Evolutionary conservation across 2,329 filamentous ascomycete species (phyloP).

Genomic region (Aspergillus sp.): DNA sequence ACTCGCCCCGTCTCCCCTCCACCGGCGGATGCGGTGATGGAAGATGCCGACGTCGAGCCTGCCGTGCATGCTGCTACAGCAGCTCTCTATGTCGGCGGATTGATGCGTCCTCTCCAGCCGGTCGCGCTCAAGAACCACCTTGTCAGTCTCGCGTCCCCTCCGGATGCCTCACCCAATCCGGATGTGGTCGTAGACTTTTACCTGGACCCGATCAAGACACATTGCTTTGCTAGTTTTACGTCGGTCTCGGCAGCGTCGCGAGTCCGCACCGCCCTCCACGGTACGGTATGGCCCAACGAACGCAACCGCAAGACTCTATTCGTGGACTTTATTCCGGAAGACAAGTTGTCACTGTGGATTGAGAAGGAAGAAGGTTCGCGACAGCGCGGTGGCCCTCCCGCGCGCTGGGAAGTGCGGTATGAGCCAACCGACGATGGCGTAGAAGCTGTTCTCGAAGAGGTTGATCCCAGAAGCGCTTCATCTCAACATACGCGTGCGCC

Average conservation of each 20-base stretch:
- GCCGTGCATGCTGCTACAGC: slow-evolving; percentile 71
- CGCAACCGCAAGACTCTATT: slow-evolving; percentile 79
- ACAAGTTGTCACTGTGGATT: slow-evolving; percentile 74
- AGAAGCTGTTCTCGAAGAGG: slow-evolving; percentile 59
- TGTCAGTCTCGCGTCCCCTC: slow-evolving; percentile 65
- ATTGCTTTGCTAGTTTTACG: slow-evolving; percentile 77
- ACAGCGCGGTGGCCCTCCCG: slow-evolving; percentile 43
- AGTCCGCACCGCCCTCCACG: slow-evolving; percentile 75
- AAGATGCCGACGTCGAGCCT: slow-evolving; percentile 51
- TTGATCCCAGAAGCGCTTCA: slow-evolving; percentile 29
- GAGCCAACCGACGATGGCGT: slow-evolving; percentile 59
- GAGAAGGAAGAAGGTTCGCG: slow-evolving; percentile 61
- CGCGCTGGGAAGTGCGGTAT: slow-evolving; percentile 75
- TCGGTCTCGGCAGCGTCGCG: slow-evolving; percentile 71
- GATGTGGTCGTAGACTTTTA: slow-evolving; percentile 69
- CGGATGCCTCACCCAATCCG: slow-evolving; percentile 53
- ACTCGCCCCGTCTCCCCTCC: slow-evolving; percentile 30
- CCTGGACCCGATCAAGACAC: slow-evolving; percentile 82
- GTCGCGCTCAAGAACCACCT: slow-evolving; percentile 69
- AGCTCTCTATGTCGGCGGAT: slow-evolving; percentile 83
- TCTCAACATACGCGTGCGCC: slow-evolving; percentile 16
- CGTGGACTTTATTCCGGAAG: slow-evolving; percentile 85
- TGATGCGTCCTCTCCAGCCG: slow-evolving; percentile 82
- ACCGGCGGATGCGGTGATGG: slow-evolving; percentile 30
- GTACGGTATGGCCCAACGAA: slow-evolving; percentile 82